A percentile compares a stretch with the other conserved stretches of the same genome.
Evolutionary conservation across 2,329 filamentous ascomycete species (phyloP).

Genomic region (Penicillium palitans): DNA sequence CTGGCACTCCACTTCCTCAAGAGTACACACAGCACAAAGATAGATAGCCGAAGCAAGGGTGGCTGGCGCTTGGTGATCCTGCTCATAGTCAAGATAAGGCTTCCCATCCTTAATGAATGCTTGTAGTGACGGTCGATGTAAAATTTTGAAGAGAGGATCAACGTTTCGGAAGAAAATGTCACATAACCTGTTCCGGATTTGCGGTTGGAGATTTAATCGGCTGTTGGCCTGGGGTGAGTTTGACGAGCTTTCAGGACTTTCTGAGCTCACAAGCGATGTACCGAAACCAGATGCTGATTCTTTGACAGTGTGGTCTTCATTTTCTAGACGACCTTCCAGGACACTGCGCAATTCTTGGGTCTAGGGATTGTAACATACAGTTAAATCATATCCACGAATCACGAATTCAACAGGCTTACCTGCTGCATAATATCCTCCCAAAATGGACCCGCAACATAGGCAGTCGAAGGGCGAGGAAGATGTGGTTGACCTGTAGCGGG

Average conservation of each 20-base stretch:
- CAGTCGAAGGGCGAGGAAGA: conserved; percentile 15
- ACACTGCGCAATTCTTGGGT: conserved; percentile 25
- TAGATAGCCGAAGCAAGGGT: conserved; percentile 30
- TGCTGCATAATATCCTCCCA: conserved; percentile 31
- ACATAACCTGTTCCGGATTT: conserved; percentile 21
- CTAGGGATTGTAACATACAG: not conserved
- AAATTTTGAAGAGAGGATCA: conserved; percentile 35
- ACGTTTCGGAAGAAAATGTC: conserved; percentile 31
- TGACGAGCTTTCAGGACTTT: conserved; percentile 16
- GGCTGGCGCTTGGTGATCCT: conserved; percentile 27
- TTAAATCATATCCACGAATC: not conserved
- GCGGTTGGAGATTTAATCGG: conserved; percentile 11
- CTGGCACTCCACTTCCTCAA: conserved; percentile 26
- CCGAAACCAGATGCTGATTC: conserved; percentile 12
- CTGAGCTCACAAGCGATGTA: conserved; percentile 18
- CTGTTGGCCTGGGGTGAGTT: conserved; percentile 12
- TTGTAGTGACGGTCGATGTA: conserved; percentile 32
- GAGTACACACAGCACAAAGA: conserved; percentile 29
- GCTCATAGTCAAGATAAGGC: conserved; percentile 34
- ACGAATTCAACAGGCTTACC: conserved; percentile 14
- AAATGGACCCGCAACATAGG: conserved; percentile 26
- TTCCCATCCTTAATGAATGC: conserved; percentile 27
- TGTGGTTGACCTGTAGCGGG: conserved; percentile 2
- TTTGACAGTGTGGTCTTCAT: conserved; percentile 10
- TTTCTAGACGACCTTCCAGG: conserved; percentile 23